Base-by-base conservation (phyloP, 352 stramenopile species). In the Globisporangium paroecandrum region DNA sequence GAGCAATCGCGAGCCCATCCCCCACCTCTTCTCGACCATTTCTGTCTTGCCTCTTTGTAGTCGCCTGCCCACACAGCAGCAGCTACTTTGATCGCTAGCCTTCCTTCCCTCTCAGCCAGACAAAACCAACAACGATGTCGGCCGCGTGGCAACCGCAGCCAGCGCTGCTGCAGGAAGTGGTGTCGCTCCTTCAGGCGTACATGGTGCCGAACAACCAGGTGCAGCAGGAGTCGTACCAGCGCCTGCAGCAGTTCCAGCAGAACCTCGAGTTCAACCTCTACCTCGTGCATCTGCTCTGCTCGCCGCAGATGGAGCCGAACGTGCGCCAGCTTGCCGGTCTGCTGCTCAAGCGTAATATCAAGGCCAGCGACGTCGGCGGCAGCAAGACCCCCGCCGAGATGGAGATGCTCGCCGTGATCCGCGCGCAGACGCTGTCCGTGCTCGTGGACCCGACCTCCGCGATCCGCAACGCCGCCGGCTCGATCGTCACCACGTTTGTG, bases 241-340 rank as follows among this genome's bases (percentile, higher is more conserved):
- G 84, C 54, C 77, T 96, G 66, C 83, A 94, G 82, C 85, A 92
- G 72, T 93, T 93, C 77, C 84, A 94, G 74, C 78, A 93, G 69
- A 89, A 96, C 73, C 85, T 93, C 55, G 85, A 96, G 78, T 96
- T 96, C 72, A 93, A 94, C 57, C 76, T 95, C 34, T 96, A 96
- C 72, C 81, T 96, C 56, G 82, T 93, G 49, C 87, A 96, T 65
- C 54, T 96, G 63, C 82, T 96, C 56, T 94, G 83, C 74, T 76
- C 77, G 6, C 15, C 71, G 20, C 80, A 93, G 38, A 58, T 71
- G 49, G 80, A 94, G 55, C 69, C 74, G 25, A 85, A 83, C 62
- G 81, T 94, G 60, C 88, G 88, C 7, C 83, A 96, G 70, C 70
- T 94, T 62, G 88, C 88, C 0, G 88, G 88, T 0, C 68, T 96